Conservation (phyloP, 1,284 basidiomycete species). For the Schizophyllum amplum region DNA sequence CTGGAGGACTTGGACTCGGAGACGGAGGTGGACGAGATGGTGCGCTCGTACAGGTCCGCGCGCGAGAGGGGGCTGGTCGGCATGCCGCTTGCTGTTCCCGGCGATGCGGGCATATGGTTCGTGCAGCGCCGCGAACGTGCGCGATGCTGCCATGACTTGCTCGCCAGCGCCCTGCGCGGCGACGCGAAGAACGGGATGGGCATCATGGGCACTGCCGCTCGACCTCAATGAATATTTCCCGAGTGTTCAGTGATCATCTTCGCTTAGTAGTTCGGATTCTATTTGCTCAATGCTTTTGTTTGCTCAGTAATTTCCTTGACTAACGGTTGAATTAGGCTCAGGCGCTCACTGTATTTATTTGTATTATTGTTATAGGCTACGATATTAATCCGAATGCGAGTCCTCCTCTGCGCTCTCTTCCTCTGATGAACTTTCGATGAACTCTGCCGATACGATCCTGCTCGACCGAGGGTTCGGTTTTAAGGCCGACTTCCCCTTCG, state of each 20-base stretch:
- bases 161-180: slow-evolving; percentile 43
- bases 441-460: not conserved
- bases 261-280: not conserved
- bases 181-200: not conserved
- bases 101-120: slow-evolving; percentile 61
- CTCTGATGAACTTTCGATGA: not conserved
- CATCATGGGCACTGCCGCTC: not conserved
- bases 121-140: slow-evolving; percentile 65
- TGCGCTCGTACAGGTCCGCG: slow-evolving; percentile 23
- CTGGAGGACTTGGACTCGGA: slow-evolving; percentile 76
- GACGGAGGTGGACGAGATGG: slow-evolving; percentile 58
- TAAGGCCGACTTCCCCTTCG: no score
- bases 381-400: no score
- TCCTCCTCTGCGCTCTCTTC: no score
- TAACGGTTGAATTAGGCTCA: no score
- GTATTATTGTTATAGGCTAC: no score
- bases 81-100: slow-evolving; percentile 48
- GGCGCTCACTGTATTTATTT: no score
- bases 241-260: not conserved
- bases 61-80: slow-evolving; percentile 46
- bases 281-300: no score
- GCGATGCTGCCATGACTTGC: slow-evolving; percentile 58
- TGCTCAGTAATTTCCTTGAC: no score
- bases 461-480: no score
- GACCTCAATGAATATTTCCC: not conserved